Evolutionary conservation across 192 early-diverging fungal genomes (phyloP).

Genomic region (Coemansia sp.): DNA sequence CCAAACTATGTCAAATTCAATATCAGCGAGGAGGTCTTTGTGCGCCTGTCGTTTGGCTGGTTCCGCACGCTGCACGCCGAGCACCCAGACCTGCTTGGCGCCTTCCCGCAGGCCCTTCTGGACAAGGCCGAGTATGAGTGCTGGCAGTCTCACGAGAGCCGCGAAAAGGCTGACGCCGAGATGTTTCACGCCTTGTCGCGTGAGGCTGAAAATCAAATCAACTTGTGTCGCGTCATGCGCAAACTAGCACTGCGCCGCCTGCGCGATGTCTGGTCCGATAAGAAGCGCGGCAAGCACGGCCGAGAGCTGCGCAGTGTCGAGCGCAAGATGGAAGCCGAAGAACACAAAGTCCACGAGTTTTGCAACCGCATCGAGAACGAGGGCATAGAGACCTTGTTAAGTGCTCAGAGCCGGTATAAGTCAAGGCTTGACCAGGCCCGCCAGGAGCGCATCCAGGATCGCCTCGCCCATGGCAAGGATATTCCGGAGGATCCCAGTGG

Average conservation of each 20-base stretch:
- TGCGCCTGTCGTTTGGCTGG: conserved; percentile 44
- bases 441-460: conserved; percentile 29
- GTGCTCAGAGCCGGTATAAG: conserved; percentile 22
- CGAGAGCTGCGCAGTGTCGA: conserved; percentile 36
- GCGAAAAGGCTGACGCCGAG: conserved; percentile 33
- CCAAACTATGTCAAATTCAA: conserved; percentile 63
- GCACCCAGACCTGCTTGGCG: conserved; percentile 51
- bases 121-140: conserved; percentile 37
- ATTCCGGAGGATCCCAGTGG: conserved; percentile 23
- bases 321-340: conserved; percentile 37
- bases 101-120: conserved; percentile 47
- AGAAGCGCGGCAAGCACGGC: conserved; percentile 42
- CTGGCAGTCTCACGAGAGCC: conserved; percentile 36
- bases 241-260: conserved; percentile 48
- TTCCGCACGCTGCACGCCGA: conserved; percentile 48
- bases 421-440: conserved; percentile 21
- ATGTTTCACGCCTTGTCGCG: conserved; percentile 20
- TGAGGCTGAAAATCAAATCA: conserved; percentile 41
- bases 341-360: conserved; percentile 44
- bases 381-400: conserved; percentile 34
- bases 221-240: conserved; percentile 49
- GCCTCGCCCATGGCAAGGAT: conserved; percentile 35
- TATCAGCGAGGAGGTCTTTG: conserved; percentile 50
- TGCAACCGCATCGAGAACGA: conserved; percentile 47
- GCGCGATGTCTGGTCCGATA: conserved; percentile 25